Conservation (phyloP, 169 alveolate genomes). For the Plasmodium ovale region DNA sequence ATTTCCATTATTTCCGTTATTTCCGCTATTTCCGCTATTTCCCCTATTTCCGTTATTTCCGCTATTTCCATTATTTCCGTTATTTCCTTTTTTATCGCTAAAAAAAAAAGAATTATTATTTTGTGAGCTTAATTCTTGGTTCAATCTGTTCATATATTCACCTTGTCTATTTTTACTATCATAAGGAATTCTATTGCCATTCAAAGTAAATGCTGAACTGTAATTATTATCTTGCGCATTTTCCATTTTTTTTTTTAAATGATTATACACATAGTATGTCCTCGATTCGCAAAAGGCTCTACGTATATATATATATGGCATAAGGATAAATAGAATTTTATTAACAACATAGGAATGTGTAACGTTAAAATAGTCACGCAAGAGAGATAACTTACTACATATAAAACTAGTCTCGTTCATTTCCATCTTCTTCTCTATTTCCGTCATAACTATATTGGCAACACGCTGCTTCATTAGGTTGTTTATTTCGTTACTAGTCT, state of each 20-base stretch:
- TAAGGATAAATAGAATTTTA: constrained; percentile 55
- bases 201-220: constrained; percentile 25
- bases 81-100: background rate
- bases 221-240: background rate
- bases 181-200: background rate
- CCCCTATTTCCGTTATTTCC: background rate
- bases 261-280: constrained; percentile 69
- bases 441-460: constrained; percentile 55
- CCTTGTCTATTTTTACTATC: background rate
- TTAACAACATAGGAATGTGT: constrained; percentile 56
- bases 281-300: constrained; percentile 66
- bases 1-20: background rate
- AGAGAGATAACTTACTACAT: constrained; percentile 23
- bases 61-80: background rate
- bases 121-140: background rate
- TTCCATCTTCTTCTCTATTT: constrained; percentile 59
- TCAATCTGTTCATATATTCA: background rate
- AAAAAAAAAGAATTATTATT: constrained; percentile 1
- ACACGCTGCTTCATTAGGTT: constrained; percentile 39
- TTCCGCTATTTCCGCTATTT: background rate
- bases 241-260: constrained; percentile 49
- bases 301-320: constrained; percentile 69
- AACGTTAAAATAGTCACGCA: constrained; percentile 52
- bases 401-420: constrained; percentile 46
- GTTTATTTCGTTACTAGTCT: constrained; percentile 33